Percentiles rank a stretch among this genome's conserved stretches.
These are phyloP conservation scores for Grosmannia huntii DNA, from an alignment of 2,329 filamentous ascomycete species.

Conservation along the genomic window DNA sequence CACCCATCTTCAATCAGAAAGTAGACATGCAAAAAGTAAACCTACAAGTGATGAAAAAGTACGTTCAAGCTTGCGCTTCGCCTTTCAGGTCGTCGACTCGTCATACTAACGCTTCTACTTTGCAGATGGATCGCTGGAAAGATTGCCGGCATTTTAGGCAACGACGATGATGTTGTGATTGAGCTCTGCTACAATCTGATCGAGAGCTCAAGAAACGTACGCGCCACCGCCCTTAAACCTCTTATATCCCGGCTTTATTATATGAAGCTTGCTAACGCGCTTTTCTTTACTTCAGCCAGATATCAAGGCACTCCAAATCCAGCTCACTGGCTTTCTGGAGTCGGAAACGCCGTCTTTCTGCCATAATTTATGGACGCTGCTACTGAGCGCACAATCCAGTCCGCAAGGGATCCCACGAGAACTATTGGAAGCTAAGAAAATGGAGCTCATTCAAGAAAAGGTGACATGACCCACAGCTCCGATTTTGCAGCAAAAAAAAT, in stretches of 20 bases:
- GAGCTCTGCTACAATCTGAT: slow-evolving; percentile 63
- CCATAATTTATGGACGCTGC: slow-evolving; percentile 85
- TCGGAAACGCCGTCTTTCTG: slow-evolving; percentile 84
- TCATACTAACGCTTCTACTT: neutral
- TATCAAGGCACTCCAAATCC: slow-evolving; percentile 89
- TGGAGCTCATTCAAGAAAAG: slow-evolving; percentile 90
- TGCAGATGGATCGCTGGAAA: slow-evolving; percentile 82
- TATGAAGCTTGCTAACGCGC: neutral
- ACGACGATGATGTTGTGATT: slow-evolving; percentile 90
- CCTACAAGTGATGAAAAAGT: slow-evolving; percentile 96
- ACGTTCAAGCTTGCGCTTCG: slow-evolving; percentile 3
- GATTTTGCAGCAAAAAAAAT: neutral
- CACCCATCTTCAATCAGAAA: slow-evolving; percentile 83
- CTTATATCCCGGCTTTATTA: neutral
- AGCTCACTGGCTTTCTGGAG: slow-evolving; percentile 88
- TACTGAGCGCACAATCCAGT: slow-evolving; percentile 78
- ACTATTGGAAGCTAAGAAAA: slow-evolving; percentile 88
- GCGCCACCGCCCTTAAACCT: slow-evolving; percentile 20
- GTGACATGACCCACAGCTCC: slow-evolving; percentile 30
- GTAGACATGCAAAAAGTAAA: slow-evolving; percentile 98
- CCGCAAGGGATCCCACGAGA: slow-evolving; percentile 89
- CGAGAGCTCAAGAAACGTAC: slow-evolving; percentile 64
- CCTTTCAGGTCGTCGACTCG: neutral
- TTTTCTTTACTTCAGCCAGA: slow-evolving; percentile 55
- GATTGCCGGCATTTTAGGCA: slow-evolving; percentile 78